Evolutionary conservation across 2,329 filamentous ascomycete genomes (phyloP), one percentile per base, ranked within the genome.

Genomic region (Botrytis squamosa): DNA sequence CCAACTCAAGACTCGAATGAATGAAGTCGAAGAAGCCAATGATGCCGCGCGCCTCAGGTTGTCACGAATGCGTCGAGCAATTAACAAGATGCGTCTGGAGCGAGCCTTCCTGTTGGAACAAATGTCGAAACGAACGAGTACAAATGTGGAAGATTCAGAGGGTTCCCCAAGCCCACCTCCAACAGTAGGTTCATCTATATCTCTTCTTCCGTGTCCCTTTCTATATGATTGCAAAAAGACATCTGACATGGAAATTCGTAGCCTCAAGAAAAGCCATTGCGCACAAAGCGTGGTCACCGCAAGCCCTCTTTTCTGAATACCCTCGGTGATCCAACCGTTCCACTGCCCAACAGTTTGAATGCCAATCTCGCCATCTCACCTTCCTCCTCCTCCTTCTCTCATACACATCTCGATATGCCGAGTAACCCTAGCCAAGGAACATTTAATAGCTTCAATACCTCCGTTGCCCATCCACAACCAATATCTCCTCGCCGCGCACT

Each of bases 41-140:
- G 94, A 97, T 79, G 89, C 92, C 73, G 92, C 93, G 65, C 90
- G 93, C 71, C 85, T 93, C 71, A 92, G 94, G 70, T 92, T 97
- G 76, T 86, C 88, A 59, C 92, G 95, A 66, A 89, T 97, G 75
- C 91, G 93, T 82, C 91, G 95, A 76, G 92, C 93, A 80, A 92
- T 98, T 78, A 92, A 97, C 82, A 98, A 98, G 84, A 90, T 97
- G 87, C 91, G 96, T 68, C 88, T 98, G 38, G 93, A 97, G 84
- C 89, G 94, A 76, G 92, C 93, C 40, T 91, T 93, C 78, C 84
- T 93, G 65, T 86, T 92, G 49, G 90, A 93, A 80, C 90, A 94
- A 81, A 86, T 96, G 60, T 87, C 90, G 33, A 91, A 91, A 79
- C 89, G 93, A 77, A 94, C 92, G 29, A 92, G 91, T 82, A 87